These are phyloP conservation scores for Schizosaccharomyces lindneri DNA, from an alignment of 805 yeast species.

Conservation along the genomic window DNA sequence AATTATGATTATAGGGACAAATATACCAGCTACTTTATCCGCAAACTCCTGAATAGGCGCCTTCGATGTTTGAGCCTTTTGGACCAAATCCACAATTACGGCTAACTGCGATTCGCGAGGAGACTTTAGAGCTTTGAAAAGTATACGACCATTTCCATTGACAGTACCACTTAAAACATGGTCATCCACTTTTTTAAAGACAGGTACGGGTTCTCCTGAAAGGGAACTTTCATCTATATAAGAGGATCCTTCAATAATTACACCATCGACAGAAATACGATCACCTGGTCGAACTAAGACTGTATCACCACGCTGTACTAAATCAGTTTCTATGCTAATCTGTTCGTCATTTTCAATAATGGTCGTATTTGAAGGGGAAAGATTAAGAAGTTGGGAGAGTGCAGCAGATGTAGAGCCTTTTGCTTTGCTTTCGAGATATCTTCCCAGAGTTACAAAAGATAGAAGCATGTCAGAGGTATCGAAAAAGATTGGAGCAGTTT, in stretches of 20 bases:
- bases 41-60: constrained; percentile 85
- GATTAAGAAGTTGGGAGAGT: constrained; percentile 48
- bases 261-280: constrained; percentile 80
- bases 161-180: constrained; percentile 72
- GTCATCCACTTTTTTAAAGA: constrained; percentile 35
- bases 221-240: constrained; percentile 73
- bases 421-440: constrained; percentile 74
- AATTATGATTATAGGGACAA: constrained; percentile 50
- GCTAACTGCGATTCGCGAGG: constrained; percentile 73
- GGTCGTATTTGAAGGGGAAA: constrained; percentile 55
- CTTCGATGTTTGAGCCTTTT: constrained; percentile 63
- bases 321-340: constrained; percentile 27
- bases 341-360: constrained; percentile 24
- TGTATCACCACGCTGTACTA: constrained; percentile 53
- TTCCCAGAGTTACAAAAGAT: constrained; percentile 66
- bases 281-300: constrained; percentile 66
- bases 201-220: constrained; percentile 77
- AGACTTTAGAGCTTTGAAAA: constrained; percentile 39
- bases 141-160: constrained; percentile 46
- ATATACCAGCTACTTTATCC: constrained; percentile 59
- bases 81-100: constrained; percentile 65
- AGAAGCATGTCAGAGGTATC: constrained; percentile 74
- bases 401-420: constrained; percentile 86
- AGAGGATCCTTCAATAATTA: constrained; percentile 48
- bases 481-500: constrained; percentile 42